These are phyloP conservation scores for Malassezia slooffiae DNA, from an alignment of 1,284 basidiomycete genomes.

Conservation along the genomic window DNA sequence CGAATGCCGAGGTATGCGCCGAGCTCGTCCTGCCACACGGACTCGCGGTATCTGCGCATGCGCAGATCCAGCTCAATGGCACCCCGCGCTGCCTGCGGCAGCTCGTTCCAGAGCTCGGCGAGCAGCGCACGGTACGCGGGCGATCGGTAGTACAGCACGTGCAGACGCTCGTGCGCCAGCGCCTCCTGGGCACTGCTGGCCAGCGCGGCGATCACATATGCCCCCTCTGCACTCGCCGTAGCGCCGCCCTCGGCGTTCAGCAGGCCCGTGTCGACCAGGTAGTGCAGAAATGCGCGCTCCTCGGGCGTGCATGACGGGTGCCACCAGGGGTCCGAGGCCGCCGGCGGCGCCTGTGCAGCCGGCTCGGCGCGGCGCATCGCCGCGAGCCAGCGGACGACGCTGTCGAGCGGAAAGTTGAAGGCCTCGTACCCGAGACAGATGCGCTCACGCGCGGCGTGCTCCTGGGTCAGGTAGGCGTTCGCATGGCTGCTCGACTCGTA, in stretches of 20 bases:
- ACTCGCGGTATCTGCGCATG: constrained; percentile 29
- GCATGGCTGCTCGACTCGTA: constrained; percentile 28
- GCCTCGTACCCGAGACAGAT: constrained; percentile 39
- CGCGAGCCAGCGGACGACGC: constrained; percentile 28
- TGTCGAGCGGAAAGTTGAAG: constrained; percentile 33
- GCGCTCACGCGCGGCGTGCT: constrained; percentile 21
- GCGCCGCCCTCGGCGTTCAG: no score
- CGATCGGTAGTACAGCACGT: constrained; percentile 38
- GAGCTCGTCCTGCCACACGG: constrained; percentile 35
- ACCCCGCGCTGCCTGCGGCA: constrained; percentile 17
- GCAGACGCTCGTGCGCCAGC: constrained; percentile 35
- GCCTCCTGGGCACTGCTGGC: constrained; percentile 21
- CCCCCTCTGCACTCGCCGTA: constrained; percentile 1
- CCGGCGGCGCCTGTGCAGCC: background rate
- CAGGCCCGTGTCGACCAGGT: constrained; percentile 13
- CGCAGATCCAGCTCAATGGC: constrained; percentile 32
- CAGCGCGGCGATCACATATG: constrained; percentile 35
- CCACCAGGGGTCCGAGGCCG: constrained; percentile 22
- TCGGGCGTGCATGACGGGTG: constrained; percentile 19
- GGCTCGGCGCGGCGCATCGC: constrained; percentile 20
- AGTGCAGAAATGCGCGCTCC: constrained; percentile 23
- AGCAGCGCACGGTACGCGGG: constrained; percentile 22
- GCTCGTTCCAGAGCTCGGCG: constrained; percentile 14
- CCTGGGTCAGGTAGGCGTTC: constrained; percentile 20
- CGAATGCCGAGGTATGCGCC: constrained; percentile 39